Base-by-base conservation (phyloP, 2,329 filamentous ascomycete genomes). In the Alternaria hordeiaustralica region DNA sequence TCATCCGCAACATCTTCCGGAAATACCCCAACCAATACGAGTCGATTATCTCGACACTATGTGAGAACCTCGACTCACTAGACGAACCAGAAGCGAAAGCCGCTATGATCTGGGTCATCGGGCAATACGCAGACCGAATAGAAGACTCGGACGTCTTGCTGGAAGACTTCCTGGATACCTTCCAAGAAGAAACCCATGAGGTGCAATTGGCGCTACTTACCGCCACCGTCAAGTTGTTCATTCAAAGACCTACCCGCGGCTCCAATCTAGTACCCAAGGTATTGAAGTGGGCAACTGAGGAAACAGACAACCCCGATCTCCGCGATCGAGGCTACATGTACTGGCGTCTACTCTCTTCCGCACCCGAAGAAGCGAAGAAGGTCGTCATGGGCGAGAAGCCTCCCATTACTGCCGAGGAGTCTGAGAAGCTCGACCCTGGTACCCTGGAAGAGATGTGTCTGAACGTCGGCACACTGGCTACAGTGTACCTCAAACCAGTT, bases 21-120 rank as follows among this genome's bases (percentile, higher is more conserved):
- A 98, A 98, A 82, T 99, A 99, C 75, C 96, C 96, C 9, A 97
- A 99, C 78, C 93, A 97, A 79, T 99, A 99, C 81, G 96, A 99
- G 81, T 95, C 92, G 65, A 98, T 99, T 79, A 99, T 99, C 75
- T 91, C 92, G 55, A 96, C 94, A 1, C 86, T 99, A 0, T 98
- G 96, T 82, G 94, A 97, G 78, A 95, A 99, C 74, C 88, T 99
- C 23, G 96, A 99, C 81, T 97, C 94, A 5, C 84, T 99, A 53
- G 96, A 99, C 79, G 96, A 99, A 79, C 95, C 96, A 3, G 96
- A 99, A 81, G 96, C 96, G 49, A 99, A 99, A 80, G 94, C 96
- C 2, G 96, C 96, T 62, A 97, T 99, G 89, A 96, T 99, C 47
- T 99, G 96, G 96, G 96, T 99, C 36, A 99, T 99, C 77, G 96